A percentile compares a stretch with the other conserved stretches of the same genome.
These are phyloP conservation scores for Spinacia oleracea DNA, from an alignment of 179 eudicot genomes.

Conservation along the genomic window DNA sequence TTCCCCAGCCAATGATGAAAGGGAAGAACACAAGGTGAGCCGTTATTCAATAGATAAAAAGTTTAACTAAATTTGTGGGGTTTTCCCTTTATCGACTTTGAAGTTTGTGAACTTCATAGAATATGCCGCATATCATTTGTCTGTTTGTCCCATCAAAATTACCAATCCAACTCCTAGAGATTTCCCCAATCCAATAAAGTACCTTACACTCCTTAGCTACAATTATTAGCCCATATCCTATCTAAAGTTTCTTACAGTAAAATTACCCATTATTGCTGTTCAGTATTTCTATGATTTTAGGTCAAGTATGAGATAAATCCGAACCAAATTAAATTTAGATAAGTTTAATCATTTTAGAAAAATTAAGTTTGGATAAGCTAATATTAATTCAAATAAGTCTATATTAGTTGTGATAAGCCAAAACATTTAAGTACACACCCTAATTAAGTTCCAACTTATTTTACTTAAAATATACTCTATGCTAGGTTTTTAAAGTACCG, in stretches of 20 bases:
- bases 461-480: no score
- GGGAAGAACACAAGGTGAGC: slow-evolving; percentile 33
- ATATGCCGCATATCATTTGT: slow-evolving; percentile 26
- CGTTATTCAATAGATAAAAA: slow-evolving; percentile 29
- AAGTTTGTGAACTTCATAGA: slow-evolving; percentile 34
- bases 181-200: slow-evolving; percentile 30
- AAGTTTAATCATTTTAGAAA: no score
- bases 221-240: slow-evolving; percentile 13
- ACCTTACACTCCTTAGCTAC: not conserved
- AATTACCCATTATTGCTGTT: no score
- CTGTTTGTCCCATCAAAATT: slow-evolving; percentile 31
- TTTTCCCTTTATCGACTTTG: slow-evolving; percentile 19
- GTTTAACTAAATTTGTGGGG: not conserved
- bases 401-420: no score
- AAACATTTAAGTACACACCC: no score
- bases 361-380: no score
- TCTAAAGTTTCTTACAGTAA: slow-evolving; percentile 18
- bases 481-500: no score
- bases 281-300: no score
- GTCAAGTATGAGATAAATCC: no score
- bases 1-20: slow-evolving; percentile 39
- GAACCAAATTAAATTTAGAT: no score
- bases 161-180: slow-evolving; percentile 25
- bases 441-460: no score
- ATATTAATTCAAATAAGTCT: no score